Percentiles rank a stretch among this genome's conserved stretches.
Conservation (phyloP, 306 rosid species). For the Gynostemma pentaphyllum region DNA sequence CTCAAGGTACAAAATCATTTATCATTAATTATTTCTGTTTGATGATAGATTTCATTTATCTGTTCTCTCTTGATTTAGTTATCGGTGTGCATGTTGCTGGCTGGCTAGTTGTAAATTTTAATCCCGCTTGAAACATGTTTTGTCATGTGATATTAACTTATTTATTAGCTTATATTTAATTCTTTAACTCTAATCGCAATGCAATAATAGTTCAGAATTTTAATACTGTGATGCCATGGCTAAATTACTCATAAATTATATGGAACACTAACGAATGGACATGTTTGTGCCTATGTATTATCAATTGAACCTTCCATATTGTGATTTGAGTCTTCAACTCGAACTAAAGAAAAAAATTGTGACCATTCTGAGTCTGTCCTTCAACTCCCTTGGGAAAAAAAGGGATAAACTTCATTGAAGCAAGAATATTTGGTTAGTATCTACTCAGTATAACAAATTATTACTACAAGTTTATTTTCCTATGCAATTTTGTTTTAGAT, state of each 20-base stretch:
- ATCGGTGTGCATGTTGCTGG: neutral
- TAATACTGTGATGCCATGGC: neutral
- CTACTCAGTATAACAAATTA: neutral
- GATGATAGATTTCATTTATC: neutral
- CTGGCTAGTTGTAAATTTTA: neutral
- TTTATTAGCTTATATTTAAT: neutral
- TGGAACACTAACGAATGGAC: too few relatives aligned
- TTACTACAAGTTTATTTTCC: neutral
- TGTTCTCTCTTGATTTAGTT: neutral
- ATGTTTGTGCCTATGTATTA: neutral
- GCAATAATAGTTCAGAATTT: neutral
- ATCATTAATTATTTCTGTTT: neutral
- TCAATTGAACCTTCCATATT: neutral
- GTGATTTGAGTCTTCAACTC: neutral
- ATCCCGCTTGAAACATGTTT: neutral
- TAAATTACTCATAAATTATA: neutral
- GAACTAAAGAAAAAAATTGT: neutral
- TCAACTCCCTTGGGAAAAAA: neutral
- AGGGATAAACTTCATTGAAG: neutral
- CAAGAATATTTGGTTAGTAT: neutral
- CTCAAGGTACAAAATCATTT: constrained; percentile 27
- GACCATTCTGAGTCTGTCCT: neutral
- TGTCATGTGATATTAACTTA: neutral
- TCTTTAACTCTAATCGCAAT: neutral
- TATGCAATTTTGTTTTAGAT: neutral